phyloP scores from a whole-genome alignment of 345 rosid genomes.

The Eucalyptus erythrocorys region DNA sequence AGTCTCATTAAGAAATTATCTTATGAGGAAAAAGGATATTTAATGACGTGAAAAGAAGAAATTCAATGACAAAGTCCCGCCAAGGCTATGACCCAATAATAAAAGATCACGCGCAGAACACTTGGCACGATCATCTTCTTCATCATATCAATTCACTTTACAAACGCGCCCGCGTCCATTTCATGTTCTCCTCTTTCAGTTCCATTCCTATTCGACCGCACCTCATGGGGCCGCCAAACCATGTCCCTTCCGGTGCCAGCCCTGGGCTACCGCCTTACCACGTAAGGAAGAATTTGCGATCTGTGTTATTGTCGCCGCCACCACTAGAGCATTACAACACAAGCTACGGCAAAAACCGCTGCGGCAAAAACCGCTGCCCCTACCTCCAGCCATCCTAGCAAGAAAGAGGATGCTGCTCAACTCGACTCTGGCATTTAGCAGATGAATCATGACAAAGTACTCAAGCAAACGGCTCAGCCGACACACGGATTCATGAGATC shows the following conservation, averaged over 20 bases:
- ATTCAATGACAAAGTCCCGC: too few relatives aligned
- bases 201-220: too few relatives aligned
- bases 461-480: background rate
- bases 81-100: too few relatives aligned
- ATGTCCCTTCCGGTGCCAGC: background rate
- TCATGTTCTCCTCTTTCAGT: too few relatives aligned
- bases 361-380: background rate
- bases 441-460: background rate
- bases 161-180: too few relatives aligned
- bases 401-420: background rate
- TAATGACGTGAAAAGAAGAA: too few relatives aligned
- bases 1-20: too few relatives aligned
- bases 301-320: background rate
- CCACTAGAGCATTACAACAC: background rate
- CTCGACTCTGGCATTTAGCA: background rate
- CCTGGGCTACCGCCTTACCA: background rate
- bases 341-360: background rate
- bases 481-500: background rate
- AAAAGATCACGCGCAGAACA: too few relatives aligned
- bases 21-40: too few relatives aligned
- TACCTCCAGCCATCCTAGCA: background rate
- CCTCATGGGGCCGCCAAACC: background rate
- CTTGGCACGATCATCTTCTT: too few relatives aligned
- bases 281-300: background rate
- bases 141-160: too few relatives aligned